These are phyloP conservation scores for Alternaria sp. DNA, from an alignment of 2,329 filamentous ascomycete species.

Conservation along the genomic window DNA sequence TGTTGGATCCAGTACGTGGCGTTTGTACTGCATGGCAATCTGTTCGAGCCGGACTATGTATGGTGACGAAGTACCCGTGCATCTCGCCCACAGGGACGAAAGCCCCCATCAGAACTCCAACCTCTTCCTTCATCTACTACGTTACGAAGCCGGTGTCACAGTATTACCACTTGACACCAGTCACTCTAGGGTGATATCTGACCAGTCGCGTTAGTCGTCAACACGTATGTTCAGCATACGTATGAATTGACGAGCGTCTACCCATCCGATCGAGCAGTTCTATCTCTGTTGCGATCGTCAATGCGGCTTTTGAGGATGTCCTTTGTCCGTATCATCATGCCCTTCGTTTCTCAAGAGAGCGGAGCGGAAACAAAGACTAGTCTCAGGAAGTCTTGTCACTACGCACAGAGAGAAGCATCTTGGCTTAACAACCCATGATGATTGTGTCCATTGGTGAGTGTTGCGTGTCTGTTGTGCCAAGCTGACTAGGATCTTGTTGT, in stretches of 20 bases:
- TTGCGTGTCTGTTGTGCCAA: conserved; percentile 27
- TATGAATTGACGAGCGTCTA: conserved; percentile 65
- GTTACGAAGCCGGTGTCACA: conserved; percentile 59
- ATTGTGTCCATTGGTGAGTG: conserved; percentile 18
- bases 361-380: conserved; percentile 94
- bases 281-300: conserved; percentile 43
- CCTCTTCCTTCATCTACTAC: conserved; percentile 43
- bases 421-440: conserved; percentile 20
- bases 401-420: conserved; percentile 73
- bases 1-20: conserved; percentile 37
- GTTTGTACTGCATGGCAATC: conserved; percentile 25
- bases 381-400: conserved; percentile 83
- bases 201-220: conserved; percentile 73
- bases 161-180: conserved; percentile 54
- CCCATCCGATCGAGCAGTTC: conserved; percentile 37
- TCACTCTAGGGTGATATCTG: conserved; percentile 57
- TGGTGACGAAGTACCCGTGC: conserved; percentile 55
- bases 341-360: conserved; percentile 59
- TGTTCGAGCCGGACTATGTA: conserved; percentile 8
- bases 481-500: conserved; percentile 34
- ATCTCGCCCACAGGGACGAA: conserved; percentile 53
- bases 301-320: conserved; percentile 93
- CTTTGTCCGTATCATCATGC: conserved; percentile 81
- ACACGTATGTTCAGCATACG: conserved; percentile 58
- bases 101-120: conserved; percentile 52